Percentiles rank a stretch among this genome's conserved stretches.
These are phyloP conservation scores for Marchantia paleacea DNA, from an alignment of 225 moss, liverwort and hornwort species.

Conservation along the genomic window DNA sequence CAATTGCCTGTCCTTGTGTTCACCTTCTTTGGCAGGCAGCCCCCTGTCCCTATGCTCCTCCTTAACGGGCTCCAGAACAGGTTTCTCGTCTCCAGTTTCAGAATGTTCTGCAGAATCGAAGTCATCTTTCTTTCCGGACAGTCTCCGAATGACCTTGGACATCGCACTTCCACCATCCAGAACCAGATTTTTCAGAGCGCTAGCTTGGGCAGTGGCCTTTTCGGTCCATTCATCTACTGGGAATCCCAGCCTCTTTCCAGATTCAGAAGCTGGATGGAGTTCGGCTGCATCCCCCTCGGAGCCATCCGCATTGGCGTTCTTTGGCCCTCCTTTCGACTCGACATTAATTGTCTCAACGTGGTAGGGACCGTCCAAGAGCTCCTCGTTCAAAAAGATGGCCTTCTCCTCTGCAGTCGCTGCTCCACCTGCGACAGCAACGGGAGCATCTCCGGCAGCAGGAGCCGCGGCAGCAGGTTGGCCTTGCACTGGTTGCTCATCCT, in stretches of 20 bases:
- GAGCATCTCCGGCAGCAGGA: no score
- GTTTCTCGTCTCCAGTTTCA: constrained; percentile 15
- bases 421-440: no score
- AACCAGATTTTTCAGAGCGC: constrained; percentile 25
- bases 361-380: constrained; percentile 29
- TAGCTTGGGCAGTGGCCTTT: constrained; percentile 27
- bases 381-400: constrained; percentile 27
- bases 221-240: constrained; percentile 30
- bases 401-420: constrained; percentile 1
- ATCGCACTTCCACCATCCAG: constrained; percentile 24
- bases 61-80: constrained; percentile 5
- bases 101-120: constrained; percentile 14
- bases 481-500: background rate
- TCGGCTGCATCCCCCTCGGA: background rate
- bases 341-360: constrained; percentile 19
- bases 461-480: background rate
- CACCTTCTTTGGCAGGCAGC: constrained; percentile 4
- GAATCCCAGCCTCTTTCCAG: constrained; percentile 25
- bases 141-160: constrained; percentile 23
- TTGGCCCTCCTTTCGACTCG: background rate
- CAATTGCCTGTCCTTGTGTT: constrained; percentile 24
- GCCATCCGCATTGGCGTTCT: constrained; percentile 3
- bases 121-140: constrained; percentile 29
- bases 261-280: constrained; percentile 25
- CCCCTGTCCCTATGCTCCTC: constrained; percentile 17